These are phyloP conservation scores for Colletotrichum sp. DNA, from an alignment of 2,329 filamentous ascomycete species.

Conservation along the genomic window DNA sequence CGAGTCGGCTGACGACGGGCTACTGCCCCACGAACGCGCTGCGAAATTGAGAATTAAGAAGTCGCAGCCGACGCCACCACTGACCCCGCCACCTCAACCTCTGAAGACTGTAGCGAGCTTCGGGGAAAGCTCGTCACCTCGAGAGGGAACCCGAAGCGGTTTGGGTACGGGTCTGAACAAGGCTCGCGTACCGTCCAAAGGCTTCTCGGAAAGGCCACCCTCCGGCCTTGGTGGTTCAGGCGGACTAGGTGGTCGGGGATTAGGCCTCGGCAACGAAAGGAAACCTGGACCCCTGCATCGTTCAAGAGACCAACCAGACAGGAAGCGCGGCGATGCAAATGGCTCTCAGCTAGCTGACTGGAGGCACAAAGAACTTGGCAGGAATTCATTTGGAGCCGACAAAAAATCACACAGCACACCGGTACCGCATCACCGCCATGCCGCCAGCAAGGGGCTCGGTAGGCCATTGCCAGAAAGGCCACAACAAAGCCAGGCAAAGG, in stretches of 20 bases:
- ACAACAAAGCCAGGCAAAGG: not conserved
- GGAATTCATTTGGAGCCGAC: not conserved
- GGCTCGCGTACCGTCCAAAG: not conserved
- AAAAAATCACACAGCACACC: not conserved
- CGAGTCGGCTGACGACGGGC: slow-evolving; percentile 4
- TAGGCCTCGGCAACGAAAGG: not conserved
- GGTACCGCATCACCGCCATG: slow-evolving; percentile 5
- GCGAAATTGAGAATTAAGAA: slow-evolving; percentile 31
- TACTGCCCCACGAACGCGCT: slow-evolving; percentile 44
- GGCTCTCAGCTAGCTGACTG: not conserved
- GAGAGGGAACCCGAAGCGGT: not conserved
- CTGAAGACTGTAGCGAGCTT: not conserved
- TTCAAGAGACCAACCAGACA: not conserved
- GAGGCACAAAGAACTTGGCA: not conserved
- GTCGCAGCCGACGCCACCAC: not conserved
- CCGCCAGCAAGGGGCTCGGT: not conserved
- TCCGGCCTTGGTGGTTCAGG: not conserved
- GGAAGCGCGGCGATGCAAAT: not conserved
- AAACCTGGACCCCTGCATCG: not conserved
- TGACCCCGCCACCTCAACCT: not conserved
- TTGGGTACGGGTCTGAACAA: not conserved
- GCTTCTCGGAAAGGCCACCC: not conserved
- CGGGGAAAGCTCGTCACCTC: not conserved
- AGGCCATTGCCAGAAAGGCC: not conserved
- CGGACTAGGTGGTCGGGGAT: not conserved